Evolutionary conservation across 2,329 filamentous ascomycete species (phyloP).

Genomic region (Sporothrix inflata): DNA sequence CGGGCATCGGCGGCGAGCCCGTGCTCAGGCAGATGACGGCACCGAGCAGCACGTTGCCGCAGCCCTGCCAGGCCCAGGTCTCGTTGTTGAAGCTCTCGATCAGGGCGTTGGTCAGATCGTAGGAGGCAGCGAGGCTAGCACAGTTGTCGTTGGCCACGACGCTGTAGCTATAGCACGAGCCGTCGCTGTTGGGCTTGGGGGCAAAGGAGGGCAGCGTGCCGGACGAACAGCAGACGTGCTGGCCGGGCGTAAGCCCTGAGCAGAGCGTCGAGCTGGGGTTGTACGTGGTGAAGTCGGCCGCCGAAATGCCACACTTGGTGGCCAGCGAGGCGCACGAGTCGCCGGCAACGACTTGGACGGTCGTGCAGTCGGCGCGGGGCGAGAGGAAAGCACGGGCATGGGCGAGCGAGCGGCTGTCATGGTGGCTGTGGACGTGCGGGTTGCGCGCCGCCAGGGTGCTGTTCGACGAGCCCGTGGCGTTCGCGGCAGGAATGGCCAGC

Average conservation of each 20-base stretch:
- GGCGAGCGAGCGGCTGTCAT: background rate
- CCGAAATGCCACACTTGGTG: conserved; percentile 30
- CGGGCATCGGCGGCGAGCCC: conserved; percentile 43
- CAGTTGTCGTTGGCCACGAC: conserved; percentile 43
- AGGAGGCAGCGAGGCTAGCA: conserved; percentile 36
- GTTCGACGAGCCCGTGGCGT: background rate
- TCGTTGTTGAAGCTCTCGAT: conserved; percentile 41
- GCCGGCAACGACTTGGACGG: conserved; percentile 24
- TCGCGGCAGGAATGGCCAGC: background rate
- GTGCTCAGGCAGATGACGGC: conserved; percentile 43
- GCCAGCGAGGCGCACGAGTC: conserved; percentile 29
- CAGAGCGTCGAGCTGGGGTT: conserved; percentile 40
- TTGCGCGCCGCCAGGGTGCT: background rate
- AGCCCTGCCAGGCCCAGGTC: conserved; percentile 47
- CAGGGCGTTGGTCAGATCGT: conserved; percentile 20
- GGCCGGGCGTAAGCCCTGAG: conserved; percentile 39
- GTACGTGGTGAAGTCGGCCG: conserved; percentile 36
- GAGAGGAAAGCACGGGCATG: background rate
- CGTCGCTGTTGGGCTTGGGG: conserved; percentile 43
- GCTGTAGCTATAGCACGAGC: conserved; percentile 42
- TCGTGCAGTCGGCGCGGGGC: conserved; percentile 23
- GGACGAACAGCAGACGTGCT: conserved; percentile 45
- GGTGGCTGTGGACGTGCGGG: background rate
- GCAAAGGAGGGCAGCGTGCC: conserved; percentile 42
- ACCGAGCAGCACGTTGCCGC: conserved; percentile 37